Percentiles rank a stretch among this genome's conserved stretches.
phyloP scores from a whole-genome alignment of 805 yeast species.

The Candida methanosorbosa region DNA sequence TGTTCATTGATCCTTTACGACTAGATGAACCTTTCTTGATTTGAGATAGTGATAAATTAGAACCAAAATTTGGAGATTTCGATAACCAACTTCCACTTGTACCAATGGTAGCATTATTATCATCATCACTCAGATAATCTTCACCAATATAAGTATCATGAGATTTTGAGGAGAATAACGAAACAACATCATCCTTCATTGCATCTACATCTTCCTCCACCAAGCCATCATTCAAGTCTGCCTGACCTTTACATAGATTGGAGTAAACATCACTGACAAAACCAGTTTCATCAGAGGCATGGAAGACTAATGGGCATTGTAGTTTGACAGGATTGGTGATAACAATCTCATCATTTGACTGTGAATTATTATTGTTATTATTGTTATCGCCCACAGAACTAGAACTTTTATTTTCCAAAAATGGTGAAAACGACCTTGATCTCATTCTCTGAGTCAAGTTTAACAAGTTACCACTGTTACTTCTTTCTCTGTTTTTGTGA shows the following conservation, averaged over 20 bases:
- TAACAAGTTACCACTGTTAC: slow-evolving; percentile 9
- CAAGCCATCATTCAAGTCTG: slow-evolving; percentile 14
- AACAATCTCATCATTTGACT: slow-evolving; percentile 15
- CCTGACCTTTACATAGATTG: slow-evolving; percentile 13
- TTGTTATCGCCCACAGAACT: background rate
- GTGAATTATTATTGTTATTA: background rate
- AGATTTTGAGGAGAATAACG: slow-evolving; percentile 19
- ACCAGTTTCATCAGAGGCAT: slow-evolving; percentile 22
- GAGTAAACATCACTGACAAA: slow-evolving; percentile 18
- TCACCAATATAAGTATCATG: slow-evolving; percentile 9
- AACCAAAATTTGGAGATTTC: slow-evolving; percentile 13
- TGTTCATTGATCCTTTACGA: background rate
- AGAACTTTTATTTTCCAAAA: slow-evolving; percentile 8
- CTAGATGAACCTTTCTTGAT: slow-evolving; percentile 2
- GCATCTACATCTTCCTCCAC: slow-evolving; percentile 8
- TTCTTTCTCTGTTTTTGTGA: slow-evolving; percentile 8
- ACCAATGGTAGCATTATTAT: slow-evolving; percentile 2
- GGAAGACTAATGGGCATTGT: slow-evolving; percentile 25
- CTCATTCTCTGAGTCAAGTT: slow-evolving; percentile 7
- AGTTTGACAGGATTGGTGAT: slow-evolving; percentile 29
- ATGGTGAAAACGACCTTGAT: slow-evolving; percentile 6
- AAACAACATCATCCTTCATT: slow-evolving; percentile 10
- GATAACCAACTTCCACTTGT: background rate
- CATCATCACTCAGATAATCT: slow-evolving; percentile 6
- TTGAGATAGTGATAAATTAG: slow-evolving; percentile 9